phyloP scores from a whole-genome alignment of 768 basidiomycete genomes.

The Candolleomyces eurysporus region DNA sequence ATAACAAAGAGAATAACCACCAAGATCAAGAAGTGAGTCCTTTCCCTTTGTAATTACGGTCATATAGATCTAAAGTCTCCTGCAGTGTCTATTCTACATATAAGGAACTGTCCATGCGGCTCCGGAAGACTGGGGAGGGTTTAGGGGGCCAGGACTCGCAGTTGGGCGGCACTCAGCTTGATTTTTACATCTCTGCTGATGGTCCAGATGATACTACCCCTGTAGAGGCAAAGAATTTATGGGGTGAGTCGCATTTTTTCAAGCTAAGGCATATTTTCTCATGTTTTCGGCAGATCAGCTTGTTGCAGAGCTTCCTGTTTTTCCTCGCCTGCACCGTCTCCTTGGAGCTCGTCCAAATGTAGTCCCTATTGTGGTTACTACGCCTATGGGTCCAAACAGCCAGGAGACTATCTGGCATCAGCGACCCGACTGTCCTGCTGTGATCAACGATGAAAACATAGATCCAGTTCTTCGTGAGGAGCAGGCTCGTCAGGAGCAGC shows the following conservation, averaged over 20 bases:
- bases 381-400: background rate
- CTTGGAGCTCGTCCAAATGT: background rate
- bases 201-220: background rate
- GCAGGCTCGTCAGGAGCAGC: too few relatives aligned
- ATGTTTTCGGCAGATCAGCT: background rate
- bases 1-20: background rate
- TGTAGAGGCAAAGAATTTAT: background rate
- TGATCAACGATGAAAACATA: background rate
- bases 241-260: background rate
- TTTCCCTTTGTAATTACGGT: background rate
- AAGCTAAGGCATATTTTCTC: background rate
- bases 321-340: background rate
- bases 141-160: background rate
- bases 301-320: background rate
- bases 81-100: conserved; percentile 7
- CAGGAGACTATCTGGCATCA: background rate
- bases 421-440: background rate
- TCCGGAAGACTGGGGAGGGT: background rate
- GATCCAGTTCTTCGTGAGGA: too few relatives aligned
- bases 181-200: background rate
- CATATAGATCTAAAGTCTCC: background rate
- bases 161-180: background rate
- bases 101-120: background rate
- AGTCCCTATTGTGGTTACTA: background rate
- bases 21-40: background rate